Evolutionary conservation across 1,139 yeast species (phyloP), one percentile per base, ranked within the genome.

Genomic region (Hyphopichia wangnamkhiaoensis): DNA sequence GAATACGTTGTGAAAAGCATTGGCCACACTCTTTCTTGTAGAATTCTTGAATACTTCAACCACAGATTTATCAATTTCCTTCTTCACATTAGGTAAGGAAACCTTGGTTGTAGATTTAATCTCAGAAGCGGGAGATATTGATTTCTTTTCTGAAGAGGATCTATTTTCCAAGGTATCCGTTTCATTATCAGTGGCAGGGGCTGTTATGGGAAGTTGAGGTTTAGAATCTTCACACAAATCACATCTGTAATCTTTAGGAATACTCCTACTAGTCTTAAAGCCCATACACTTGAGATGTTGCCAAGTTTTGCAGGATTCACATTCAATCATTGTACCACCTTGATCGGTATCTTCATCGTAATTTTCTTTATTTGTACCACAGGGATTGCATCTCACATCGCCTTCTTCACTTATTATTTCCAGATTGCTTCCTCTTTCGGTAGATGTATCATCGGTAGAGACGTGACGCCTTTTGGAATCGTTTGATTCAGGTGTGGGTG

Each of bases 291-390:
- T 68, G 26, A 82, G 79, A 58, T 89, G 96, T 56, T 89, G 96
- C 96, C 96, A 89, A 10, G 89, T 80, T 39, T 74, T 62, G 58
- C 96, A 89, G 17, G 64, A 54, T 40, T 85, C 95, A 61, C 96
- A 89, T 54, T 84, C 87, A 25, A 85, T 79, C 91, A 87, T 85
- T 26, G 76, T 71, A 5, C 86, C 81, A 17, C 75, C 71, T 16
- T 71, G 68, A 45, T 83, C 90, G 5, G 73, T 76, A 1, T 73
- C 82, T 41, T 74, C 85, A 46, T 80, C 68, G 49, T 77, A 82
- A 44, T 79, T 82, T 12, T 72, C 79, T 49, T 84, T 82, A n/a
- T 74, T 77, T 4, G 85, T 67, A 3, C 83, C 84, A 59, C 90
- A 83, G 0, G 79, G 81, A 1, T 69, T 56, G 57, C 95, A 87